Evolutionary conservation across 2,329 filamentous ascomycete genomes (phyloP), one percentile per base, ranked within the genome.

Genomic region (Acrocalymma vagum): DNA sequence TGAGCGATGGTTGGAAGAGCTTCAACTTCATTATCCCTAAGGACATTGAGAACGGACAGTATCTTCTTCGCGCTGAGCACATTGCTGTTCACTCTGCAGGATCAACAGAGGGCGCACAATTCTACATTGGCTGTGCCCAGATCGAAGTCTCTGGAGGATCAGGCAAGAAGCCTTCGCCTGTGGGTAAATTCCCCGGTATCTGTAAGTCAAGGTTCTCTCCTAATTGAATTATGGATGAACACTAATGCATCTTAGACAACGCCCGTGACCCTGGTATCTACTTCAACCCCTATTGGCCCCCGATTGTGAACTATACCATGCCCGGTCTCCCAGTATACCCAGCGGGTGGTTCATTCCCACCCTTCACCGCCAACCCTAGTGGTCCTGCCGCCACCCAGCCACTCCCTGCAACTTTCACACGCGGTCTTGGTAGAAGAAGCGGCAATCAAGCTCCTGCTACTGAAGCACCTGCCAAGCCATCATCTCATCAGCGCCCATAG

Each of bases 51-150:
- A 46, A 57, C 7, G 72, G 72, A 8, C 55, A 74, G 45, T 74
- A 75, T 46, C 55, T 75, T 18, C 51, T 74, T 13, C 61, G 72
- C 5, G 61, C 68, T 20, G 72, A 76, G 55, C 72, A 74, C 33
- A 71, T 76, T 26, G 72, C 60, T 5, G 51, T 74, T 9, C 71
- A 72, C 48, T 60, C 63, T 28, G 69, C 62, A 2, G 41, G 50
- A 6, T 43, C 38, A n/a, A 33, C 43, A n/a, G 51, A 51, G 8
- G 61, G 62, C 16, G 62, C 62, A 6, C 62, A 75, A 55, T 73
- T 74, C 52, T 75, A 74, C 48, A 65, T 72, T 26, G 58, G 61
- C 5, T 75, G 73, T 53, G 69, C 65, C 2, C 72, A 75, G 58
- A 45, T 75, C 37, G 63, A 69, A 43, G 63, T 75, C 34, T 58